Conservation (phyloP, 164 flowering plant species). For the Aristolochia contorta region DNA sequence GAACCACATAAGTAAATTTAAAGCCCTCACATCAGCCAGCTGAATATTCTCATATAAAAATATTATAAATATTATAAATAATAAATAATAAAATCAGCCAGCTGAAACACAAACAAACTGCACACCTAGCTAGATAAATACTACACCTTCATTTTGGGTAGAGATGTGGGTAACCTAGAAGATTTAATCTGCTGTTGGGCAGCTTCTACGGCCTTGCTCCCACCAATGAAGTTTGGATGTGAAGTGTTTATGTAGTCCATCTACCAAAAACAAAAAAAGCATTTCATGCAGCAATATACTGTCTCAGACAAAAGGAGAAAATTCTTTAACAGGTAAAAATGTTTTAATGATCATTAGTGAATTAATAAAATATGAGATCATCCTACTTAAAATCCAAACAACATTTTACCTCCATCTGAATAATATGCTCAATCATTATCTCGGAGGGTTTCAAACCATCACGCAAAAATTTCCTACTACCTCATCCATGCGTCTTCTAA, state of each 20-base stretch:
- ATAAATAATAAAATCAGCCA: too few species aligned
- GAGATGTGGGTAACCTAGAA: constrained; percentile 28
- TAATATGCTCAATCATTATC: constrained; percentile 85
- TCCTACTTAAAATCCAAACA: neutral
- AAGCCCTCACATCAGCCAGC: neutral
- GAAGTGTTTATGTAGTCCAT: constrained; percentile 99
- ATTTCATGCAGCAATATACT: too few species aligned
- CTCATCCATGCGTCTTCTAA: constrained; percentile 89
- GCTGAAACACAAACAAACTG: too few species aligned
- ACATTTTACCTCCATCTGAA: constrained; percentile 90
- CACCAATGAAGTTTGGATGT: constrained; percentile 93
- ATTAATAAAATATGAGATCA: too few species aligned
- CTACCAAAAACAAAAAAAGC: constrained; percentile 17
- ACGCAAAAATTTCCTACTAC: constrained; percentile 71
- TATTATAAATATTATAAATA: too few species aligned
- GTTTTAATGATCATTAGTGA: too few species aligned
- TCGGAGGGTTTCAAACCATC: constrained; percentile 84
- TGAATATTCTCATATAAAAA: too few species aligned
- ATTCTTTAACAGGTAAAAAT: too few species aligned
- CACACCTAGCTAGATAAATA: neutral
- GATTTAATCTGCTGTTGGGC: constrained; percentile 68
- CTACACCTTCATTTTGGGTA: constrained; percentile 58
- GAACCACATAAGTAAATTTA: too few species aligned
- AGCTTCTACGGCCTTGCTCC: constrained; percentile 83
- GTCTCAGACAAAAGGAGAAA: too few species aligned